These are phyloP conservation scores for Colletotrichum somersetense DNA, from an alignment of 2,329 filamentous ascomycete genomes.

Conservation along the genomic window DNA sequence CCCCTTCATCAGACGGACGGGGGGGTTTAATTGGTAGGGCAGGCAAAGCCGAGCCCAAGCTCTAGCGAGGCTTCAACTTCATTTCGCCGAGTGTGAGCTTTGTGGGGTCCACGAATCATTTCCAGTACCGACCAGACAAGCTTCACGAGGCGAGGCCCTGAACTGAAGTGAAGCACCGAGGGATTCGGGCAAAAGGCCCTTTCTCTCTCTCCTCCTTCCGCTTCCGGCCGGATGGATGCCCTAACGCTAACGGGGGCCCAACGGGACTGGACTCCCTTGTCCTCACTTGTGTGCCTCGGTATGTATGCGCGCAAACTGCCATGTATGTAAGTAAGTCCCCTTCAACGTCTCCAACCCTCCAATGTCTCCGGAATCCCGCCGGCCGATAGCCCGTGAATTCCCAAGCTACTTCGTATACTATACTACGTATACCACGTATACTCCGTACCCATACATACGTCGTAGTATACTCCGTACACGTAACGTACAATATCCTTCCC, in stretches of 20 bases:
- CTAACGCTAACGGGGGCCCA: background rate
- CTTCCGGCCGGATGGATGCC: background rate
- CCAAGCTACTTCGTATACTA: no score
- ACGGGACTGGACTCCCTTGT: background rate
- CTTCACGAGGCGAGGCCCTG: background rate
- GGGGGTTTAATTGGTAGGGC: background rate
- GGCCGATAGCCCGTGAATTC: conserved; percentile 9
- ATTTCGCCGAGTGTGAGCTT: background rate
- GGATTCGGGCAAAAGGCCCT: conserved; percentile 3
- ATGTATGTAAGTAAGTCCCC: no score
- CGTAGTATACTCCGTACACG: no score
- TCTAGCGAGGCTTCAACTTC: background rate
- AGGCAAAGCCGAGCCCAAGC: no score
- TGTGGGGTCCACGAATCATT: conserved; percentile 6
- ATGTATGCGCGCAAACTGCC: no score
- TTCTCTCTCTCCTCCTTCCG: background rate
- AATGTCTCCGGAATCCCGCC: conserved; percentile 1
- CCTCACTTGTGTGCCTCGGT: no score
- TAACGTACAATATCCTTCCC: background rate
- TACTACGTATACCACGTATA: no score
- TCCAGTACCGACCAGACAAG: conserved; percentile 1
- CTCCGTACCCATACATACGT: no score
- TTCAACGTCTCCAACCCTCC: background rate
- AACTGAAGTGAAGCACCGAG: background rate
- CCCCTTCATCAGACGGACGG: background rate